phyloP scores from a whole-genome alignment of 306 rosid genomes.

The Macrotyloma uniflorum region DNA sequence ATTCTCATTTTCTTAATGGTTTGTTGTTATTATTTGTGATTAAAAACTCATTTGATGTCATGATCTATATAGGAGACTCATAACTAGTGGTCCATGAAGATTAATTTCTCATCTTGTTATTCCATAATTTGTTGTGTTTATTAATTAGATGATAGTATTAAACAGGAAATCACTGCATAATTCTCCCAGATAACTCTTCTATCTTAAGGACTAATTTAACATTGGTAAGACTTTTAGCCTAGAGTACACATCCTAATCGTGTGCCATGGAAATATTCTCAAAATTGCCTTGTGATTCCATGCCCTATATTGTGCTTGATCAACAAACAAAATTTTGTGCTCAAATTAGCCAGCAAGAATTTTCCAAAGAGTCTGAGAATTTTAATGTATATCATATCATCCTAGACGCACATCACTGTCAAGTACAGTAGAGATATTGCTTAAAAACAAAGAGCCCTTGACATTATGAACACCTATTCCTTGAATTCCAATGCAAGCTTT shows the following conservation, averaged over 20 bases:
- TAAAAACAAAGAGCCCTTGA: constrained; percentile 56
- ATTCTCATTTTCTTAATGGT: constrained; percentile 30
- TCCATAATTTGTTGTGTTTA: not conserved
- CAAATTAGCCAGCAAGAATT: constrained; percentile 19
- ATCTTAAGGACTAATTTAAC: not conserved
- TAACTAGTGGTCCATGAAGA: constrained; percentile 35
- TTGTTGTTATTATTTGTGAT: constrained; percentile 31
- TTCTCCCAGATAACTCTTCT: not conserved
- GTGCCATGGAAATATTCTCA: not conserved
- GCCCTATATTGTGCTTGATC: not conserved
- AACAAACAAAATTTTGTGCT: not conserved
- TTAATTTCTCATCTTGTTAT: constrained; percentile 12
- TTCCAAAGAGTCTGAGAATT: constrained; percentile 3
- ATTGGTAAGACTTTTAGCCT: not conserved
- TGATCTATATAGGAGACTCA: constrained; percentile 1
- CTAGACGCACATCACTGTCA: constrained; percentile 43
- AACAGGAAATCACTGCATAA: not conserved
- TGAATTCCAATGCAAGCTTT: constrained; percentile 78
- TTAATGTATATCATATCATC: not conserved
- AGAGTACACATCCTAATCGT: not conserved
- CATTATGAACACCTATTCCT: constrained; percentile 50
- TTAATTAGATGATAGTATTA: not conserved
- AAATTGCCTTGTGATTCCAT: not conserved
- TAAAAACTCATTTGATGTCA: constrained; percentile 14
- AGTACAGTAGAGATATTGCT: constrained; percentile 51